Percentiles rank a stretch among this genome's conserved stretches.
Conservation (phyloP, 2,329 filamentous ascomycete genomes). For the Cadophora sp. region DNA sequence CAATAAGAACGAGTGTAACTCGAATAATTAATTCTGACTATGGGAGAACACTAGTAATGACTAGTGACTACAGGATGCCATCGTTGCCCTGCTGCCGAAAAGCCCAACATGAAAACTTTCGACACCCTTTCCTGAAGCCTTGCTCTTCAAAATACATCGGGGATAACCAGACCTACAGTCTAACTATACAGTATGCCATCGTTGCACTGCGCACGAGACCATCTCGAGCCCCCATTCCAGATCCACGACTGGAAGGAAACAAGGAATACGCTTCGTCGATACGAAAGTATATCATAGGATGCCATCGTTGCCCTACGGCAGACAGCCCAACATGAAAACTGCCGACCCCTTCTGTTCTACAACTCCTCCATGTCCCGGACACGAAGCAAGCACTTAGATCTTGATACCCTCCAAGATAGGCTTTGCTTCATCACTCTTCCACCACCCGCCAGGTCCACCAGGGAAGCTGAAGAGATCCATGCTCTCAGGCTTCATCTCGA, state of each 20-base stretch:
- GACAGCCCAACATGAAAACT: constrained; percentile 42
- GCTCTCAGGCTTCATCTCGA: constrained; percentile 90
- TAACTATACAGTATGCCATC: constrained; percentile 31
- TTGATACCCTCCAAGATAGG: constrained; percentile 45
- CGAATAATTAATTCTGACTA: constrained; percentile 4
- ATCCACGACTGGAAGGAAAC: not conserved
- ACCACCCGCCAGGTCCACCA: constrained; percentile 81
- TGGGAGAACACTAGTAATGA: constrained; percentile 1
- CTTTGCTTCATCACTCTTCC: constrained; percentile 68
- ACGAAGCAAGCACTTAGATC: constrained; percentile 35
- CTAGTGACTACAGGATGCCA: constrained; percentile 23
- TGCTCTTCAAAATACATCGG: not conserved
- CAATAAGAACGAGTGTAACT: not conserved
- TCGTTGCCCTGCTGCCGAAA: constrained; percentile 20
- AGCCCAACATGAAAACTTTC: constrained; percentile 8
- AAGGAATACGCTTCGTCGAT: constrained; percentile 9
- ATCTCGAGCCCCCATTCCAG: constrained; percentile 8
- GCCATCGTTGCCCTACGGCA: constrained; percentile 42
- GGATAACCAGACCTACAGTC: constrained; percentile 1
- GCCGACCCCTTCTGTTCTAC: constrained; percentile 35
- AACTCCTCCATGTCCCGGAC: not conserved
- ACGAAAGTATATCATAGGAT: constrained; percentile 29
- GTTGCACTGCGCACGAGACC: constrained; percentile 19
- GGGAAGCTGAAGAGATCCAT: constrained; percentile 84
- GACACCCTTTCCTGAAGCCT: not conserved